Percentiles rank a stretch among this genome's conserved stretches.
Conservation (phyloP, 805 yeast genomes). For the Dipodascus albidus region DNA sequence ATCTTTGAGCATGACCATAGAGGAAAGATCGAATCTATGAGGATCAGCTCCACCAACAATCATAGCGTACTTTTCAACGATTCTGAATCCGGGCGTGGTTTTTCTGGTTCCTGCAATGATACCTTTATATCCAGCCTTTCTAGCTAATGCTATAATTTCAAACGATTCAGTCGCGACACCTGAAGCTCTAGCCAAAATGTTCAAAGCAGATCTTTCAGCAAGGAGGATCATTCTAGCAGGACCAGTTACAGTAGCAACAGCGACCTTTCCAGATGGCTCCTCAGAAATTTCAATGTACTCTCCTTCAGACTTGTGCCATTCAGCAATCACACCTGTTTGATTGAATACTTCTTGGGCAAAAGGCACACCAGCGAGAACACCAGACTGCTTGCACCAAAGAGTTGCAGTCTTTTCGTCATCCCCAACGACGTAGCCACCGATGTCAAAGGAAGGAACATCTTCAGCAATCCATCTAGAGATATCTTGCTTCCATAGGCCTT, state of each 20-base stretch:
- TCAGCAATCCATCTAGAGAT: slow-evolving; percentile 69
- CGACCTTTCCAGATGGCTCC: slow-evolving; percentile 40
- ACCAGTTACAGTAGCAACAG: slow-evolving; percentile 71
- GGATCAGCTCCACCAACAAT: slow-evolving; percentile 89
- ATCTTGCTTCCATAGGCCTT: slow-evolving; percentile 73
- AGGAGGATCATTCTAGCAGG: slow-evolving; percentile 68
- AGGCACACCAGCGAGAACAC: slow-evolving; percentile 76
- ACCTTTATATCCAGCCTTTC: slow-evolving; percentile 60
- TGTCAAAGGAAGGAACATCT: slow-evolving; percentile 89
- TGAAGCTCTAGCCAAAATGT: slow-evolving; percentile 68
- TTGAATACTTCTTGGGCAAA: slow-evolving; percentile 76
- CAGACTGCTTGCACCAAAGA: slow-evolving; percentile 68
- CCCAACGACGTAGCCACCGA: slow-evolving; percentile 95
- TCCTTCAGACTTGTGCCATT: slow-evolving; percentile 74
- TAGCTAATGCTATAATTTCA: slow-evolving; percentile 47
- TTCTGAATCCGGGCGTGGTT: slow-evolving; percentile 92
- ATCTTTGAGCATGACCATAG: slow-evolving; percentile 95
- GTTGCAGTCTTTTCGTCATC: slow-evolving; percentile 57
- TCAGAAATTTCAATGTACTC: slow-evolving; percentile 39
- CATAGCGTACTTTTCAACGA: slow-evolving; percentile 88
- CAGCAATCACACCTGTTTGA: slow-evolving; percentile 60
- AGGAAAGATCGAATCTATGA: slow-evolving; percentile 80
- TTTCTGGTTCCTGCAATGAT: slow-evolving; percentile 92
- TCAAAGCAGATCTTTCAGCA: slow-evolving; percentile 80
- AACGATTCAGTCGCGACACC: slow-evolving; percentile 78